Evolutionary conservation across 1,284 basidiomycete species (phyloP).

Genomic region (Athelia sp.): DNA sequence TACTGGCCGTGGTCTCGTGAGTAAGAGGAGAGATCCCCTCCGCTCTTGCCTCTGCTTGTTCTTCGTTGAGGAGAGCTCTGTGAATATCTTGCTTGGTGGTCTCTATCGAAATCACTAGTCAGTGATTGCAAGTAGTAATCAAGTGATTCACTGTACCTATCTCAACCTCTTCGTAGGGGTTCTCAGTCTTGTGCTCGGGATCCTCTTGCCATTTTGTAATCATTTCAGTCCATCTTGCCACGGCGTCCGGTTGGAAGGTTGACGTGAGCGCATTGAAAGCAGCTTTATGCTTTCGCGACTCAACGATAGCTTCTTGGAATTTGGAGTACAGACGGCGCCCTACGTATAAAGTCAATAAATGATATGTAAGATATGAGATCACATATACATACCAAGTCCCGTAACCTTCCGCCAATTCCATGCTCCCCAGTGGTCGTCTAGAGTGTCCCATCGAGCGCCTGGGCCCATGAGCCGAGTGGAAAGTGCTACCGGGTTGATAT

Average conservation of each 20-base stretch:
- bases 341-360: background rate
- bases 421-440: slow-evolving; percentile 14
- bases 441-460: slow-evolving; percentile 6
- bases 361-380: background rate
- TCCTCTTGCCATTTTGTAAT: background rate
- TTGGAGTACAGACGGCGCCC: background rate
- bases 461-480: slow-evolving; percentile 13
- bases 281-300: background rate
- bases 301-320: background rate
- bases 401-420: slow-evolving; percentile 9
- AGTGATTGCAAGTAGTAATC: background rate
- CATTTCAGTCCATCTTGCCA: background rate
- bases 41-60: background rate
- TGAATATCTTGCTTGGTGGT: background rate
- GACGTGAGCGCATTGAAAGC: background rate
- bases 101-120: background rate
- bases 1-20: background rate
- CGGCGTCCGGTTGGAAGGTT: background rate
- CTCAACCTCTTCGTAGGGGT: background rate
- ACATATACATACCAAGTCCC: slow-evolving; percentile 7
- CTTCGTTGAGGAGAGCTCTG: background rate
- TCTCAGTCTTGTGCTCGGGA: background rate
- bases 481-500: slow-evolving; percentile 7
- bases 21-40: background rate
- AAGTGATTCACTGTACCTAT: background rate